Percentiles rank a stretch among this genome's conserved stretches.
phyloP scores from a whole-genome alignment of 1,284 basidiomycete genomes.

The Fomitopsis schrenkii region DNA sequence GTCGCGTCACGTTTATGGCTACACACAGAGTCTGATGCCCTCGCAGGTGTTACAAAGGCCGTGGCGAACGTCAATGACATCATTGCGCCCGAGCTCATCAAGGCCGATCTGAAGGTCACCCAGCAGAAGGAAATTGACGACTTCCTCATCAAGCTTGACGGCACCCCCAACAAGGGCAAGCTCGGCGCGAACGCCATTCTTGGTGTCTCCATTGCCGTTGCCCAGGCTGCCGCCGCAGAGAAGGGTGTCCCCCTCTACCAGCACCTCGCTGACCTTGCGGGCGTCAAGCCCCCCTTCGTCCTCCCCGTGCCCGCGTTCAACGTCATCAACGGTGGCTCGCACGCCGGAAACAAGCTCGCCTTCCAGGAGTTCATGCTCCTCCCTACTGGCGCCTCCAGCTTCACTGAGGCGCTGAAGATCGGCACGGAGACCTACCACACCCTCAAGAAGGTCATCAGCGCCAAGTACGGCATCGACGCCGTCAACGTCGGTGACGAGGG shows the following conservation, averaged over 20 bases:
- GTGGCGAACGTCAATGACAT: conserved; percentile 92
- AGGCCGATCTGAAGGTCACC: conserved; percentile 84
- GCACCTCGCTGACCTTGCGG: conserved; percentile 94
- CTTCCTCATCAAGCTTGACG: conserved; percentile 98
- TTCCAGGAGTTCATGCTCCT: conserved; percentile 99
- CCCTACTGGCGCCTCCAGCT: conserved; percentile 87
- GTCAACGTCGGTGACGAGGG: conserved; percentile 99
- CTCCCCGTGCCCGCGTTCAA: conserved; percentile 95
- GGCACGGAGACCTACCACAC: conserved; percentile 99
- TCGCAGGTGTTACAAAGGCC: conserved; percentile 86
- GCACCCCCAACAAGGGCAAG: conserved; percentile 98
- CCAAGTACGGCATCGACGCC: conserved; percentile 99
- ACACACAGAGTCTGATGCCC: not conserved
- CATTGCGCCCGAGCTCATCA: conserved; percentile 89
- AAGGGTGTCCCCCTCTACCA: conserved; percentile 95
- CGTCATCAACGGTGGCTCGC: conserved; percentile 99
- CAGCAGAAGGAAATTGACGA: conserved; percentile 97
- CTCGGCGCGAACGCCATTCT: conserved; percentile 99
- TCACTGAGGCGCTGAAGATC: conserved; percentile 98
- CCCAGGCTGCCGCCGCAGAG: conserved; percentile 91
- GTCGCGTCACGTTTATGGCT: not conserved
- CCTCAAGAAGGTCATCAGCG: conserved; percentile 98
- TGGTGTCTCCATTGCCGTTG: conserved; percentile 95
- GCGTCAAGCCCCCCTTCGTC: conserved; percentile 89
- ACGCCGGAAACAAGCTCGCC: conserved; percentile 98